Evolutionary conservation across 805 yeast species (phyloP).

Genomic region (Kodamaea neixiangensis): DNA sequence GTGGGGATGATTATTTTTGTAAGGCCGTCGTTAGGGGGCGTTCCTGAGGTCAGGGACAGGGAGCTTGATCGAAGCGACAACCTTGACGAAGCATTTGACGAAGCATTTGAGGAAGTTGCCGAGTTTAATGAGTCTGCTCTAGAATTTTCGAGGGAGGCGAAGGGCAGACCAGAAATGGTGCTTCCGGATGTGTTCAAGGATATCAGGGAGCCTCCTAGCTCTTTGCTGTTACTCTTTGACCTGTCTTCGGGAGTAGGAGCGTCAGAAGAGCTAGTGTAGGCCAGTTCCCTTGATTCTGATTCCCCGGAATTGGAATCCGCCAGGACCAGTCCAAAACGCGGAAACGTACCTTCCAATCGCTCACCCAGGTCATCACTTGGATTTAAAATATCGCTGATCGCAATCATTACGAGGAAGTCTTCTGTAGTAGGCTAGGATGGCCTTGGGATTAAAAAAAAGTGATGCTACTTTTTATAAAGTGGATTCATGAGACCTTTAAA

Average conservation of each 20-base stretch:
- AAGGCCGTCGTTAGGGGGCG: background rate
- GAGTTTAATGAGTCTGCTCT: background rate
- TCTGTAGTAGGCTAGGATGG: background rate
- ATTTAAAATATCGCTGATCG: constrained; percentile 21
- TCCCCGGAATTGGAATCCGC: background rate
- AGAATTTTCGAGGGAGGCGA: background rate
- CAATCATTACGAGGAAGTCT: constrained; percentile 16
- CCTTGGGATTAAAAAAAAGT: constrained; percentile 1
- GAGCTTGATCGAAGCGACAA: background rate
- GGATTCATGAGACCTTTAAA: background rate
- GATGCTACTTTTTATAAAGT: background rate
- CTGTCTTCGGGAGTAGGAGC: background rate
- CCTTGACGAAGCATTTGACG: constrained; percentile 2
- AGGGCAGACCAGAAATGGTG: background rate
- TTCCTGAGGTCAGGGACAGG: background rate
- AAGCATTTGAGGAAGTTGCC: background rate
- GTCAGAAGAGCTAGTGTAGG: background rate
- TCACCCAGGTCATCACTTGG: constrained; percentile 10
- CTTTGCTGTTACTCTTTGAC: background rate
- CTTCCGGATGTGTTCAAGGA: constrained; percentile 5
- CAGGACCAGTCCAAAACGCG: background rate
- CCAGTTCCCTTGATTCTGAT: background rate
- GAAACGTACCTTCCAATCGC: background rate
- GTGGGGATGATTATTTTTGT: constrained; percentile 8
- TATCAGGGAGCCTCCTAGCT: background rate